Percentiles rank a stretch among this genome's conserved stretches.
Evolutionary conservation across 106 monocot genomes (phyloP).

Genomic region (Posidonia australis): DNA sequence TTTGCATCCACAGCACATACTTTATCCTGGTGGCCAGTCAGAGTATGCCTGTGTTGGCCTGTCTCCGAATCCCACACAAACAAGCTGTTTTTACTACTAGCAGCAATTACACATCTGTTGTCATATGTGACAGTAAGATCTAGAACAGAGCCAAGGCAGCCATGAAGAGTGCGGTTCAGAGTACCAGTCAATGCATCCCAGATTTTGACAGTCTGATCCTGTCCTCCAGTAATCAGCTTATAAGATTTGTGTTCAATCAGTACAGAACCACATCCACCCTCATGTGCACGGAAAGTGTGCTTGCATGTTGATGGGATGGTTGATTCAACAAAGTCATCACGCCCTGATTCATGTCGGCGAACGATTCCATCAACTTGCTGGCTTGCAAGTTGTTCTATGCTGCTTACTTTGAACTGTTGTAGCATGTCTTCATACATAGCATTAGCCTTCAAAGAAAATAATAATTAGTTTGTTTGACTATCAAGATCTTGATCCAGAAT

Average conservation of each 20-base stretch:
- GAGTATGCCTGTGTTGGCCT: slow-evolving; percentile 55
- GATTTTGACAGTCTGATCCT: slow-evolving; percentile 69
- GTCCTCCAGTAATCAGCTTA: slow-evolving; percentile 66
- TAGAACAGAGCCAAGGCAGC: slow-evolving; percentile 71
- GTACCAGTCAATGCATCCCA: slow-evolving; percentile 61
- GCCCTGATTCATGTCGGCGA: slow-evolving; percentile 64
- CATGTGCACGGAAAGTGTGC: slow-evolving; percentile 62
- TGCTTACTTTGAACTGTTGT: slow-evolving; percentile 33
- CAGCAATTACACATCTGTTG: slow-evolving; percentile 67
- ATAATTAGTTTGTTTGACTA: background rate
- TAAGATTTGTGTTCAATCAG: slow-evolving; percentile 54
- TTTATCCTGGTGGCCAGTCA: slow-evolving; percentile 77
- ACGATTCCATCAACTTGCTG: slow-evolving; percentile 84
- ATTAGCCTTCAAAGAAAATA: slow-evolving; percentile 39
- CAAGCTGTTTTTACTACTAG: slow-evolving; percentile 65
- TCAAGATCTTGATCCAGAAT: background rate
- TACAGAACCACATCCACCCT: slow-evolving; percentile 79
- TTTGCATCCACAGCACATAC: slow-evolving; percentile 80
- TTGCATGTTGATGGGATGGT: slow-evolving; percentile 51
- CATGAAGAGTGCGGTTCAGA: slow-evolving; percentile 36
- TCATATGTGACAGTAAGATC: slow-evolving; percentile 72
- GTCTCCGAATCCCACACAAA: slow-evolving; percentile 52
- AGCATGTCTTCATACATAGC: slow-evolving; percentile 86
- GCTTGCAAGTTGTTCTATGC: slow-evolving; percentile 72
- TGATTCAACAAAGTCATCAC: slow-evolving; percentile 29